These are phyloP conservation scores for Torulaspora pretoriensis DNA, from an alignment of 1,139 yeast genomes.

Conservation along the genomic window DNA sequence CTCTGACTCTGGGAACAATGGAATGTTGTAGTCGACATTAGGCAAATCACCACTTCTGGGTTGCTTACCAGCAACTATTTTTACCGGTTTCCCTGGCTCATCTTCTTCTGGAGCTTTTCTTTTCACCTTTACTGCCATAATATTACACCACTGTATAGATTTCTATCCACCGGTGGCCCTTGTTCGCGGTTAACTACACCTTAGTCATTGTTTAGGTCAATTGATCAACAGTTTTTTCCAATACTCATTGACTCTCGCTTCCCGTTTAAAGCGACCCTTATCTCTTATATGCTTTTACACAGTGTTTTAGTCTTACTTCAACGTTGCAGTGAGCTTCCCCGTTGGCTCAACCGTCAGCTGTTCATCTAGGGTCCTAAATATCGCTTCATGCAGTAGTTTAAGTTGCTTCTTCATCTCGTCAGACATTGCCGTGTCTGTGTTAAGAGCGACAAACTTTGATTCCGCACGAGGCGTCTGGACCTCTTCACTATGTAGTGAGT, in stretches of 20 bases:
- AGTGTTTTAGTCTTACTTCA: slow-evolving; percentile 3
- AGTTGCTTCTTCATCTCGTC: slow-evolving; percentile 11
- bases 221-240: not conserved
- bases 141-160: not conserved
- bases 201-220: not conserved
- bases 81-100: slow-evolving; percentile 14
- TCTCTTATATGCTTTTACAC: not conserved
- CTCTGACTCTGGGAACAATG: slow-evolving; percentile 34
- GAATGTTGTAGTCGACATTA: slow-evolving; percentile 27
- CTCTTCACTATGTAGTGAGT: not conserved
- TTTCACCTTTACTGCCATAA: slow-evolving; percentile 15
- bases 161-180: not conserved
- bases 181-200: not conserved
- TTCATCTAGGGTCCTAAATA: slow-evolving; percentile 15
- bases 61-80: slow-evolving; percentile 34
- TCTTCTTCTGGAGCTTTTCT: slow-evolving; percentile 23
- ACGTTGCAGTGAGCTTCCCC: slow-evolving; percentile 19
- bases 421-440: slow-evolving; percentile 11
- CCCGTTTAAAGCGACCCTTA: slow-evolving; percentile 1
- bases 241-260: not conserved
- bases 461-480: not conserved
- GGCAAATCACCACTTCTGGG: slow-evolving; percentile 29
- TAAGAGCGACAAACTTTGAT: slow-evolving; percentile 9
- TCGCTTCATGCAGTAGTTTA: slow-evolving; percentile 12
- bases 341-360: slow-evolving; percentile 17